Conservation (phyloP, 306 rosid species). For the Quercus bicolor region DNA sequence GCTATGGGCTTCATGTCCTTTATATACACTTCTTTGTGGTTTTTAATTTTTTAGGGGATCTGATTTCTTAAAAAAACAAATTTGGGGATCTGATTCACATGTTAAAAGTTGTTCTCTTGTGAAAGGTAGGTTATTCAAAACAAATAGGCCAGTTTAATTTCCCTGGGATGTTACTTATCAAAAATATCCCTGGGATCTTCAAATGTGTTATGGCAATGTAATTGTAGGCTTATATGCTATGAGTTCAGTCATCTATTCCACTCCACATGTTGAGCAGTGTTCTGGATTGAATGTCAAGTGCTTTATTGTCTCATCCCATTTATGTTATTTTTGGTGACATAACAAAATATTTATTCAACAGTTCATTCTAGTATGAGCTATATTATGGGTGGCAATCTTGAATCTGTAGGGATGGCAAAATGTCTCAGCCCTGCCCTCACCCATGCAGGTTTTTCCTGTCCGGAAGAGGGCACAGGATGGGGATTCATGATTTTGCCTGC, state of each 20-base stretch:
- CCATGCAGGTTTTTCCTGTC: too few species aligned
- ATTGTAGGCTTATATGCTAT: not conserved
- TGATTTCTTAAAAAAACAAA: not conserved
- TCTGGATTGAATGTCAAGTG: conserved; percentile 1
- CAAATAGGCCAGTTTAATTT: not conserved
- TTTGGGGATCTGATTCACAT: not conserved
- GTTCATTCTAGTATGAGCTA: not conserved
- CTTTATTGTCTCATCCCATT: conserved; percentile 5
- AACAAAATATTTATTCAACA: not conserved
- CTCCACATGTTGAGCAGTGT: not conserved
- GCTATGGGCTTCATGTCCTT: not conserved
- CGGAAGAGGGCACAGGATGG: too few species aligned
- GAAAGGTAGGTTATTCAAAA: not conserved
- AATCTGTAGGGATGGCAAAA: not conserved
- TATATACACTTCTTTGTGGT: not conserved
- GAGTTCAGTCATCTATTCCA: not conserved
- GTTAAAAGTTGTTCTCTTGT: not conserved
- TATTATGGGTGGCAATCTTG: not conserved
- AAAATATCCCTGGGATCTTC: not conserved
- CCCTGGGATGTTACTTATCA: not conserved
- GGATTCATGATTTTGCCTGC: too few species aligned
- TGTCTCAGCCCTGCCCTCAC: too few species aligned
- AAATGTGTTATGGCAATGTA: not conserved
- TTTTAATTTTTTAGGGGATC: not conserved
- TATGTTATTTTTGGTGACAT: not conserved